Conservation (phyloP, 257 asterid genomes). For the Schizonepeta tenuifolia region DNA sequence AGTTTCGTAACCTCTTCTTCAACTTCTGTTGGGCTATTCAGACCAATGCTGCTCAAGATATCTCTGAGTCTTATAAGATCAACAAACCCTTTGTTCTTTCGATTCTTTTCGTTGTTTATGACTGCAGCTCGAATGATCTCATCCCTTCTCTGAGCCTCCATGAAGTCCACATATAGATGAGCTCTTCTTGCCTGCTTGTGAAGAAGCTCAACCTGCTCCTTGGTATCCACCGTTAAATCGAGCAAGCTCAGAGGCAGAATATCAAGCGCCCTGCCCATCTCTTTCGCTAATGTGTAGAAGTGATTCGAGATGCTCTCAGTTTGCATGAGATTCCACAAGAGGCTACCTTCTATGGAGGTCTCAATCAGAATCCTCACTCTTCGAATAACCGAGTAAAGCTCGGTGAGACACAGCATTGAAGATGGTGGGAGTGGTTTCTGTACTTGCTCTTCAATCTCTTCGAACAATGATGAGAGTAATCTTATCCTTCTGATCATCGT, state of each 20-base stretch:
- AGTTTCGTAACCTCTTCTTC: conserved; percentile 76
- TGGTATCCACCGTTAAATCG: conserved; percentile 59
- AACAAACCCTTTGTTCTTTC: conserved; percentile 45
- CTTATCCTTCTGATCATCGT: conserved; percentile 61
- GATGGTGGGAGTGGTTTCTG: conserved; percentile 69
- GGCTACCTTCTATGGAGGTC: conserved; percentile 60
- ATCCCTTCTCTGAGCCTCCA: conserved; percentile 56
- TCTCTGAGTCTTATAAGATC: conserved; percentile 47
- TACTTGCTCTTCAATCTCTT: conserved; percentile 69
- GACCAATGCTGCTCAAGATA: conserved; percentile 54
- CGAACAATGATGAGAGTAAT: conserved; percentile 68
- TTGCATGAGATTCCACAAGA: conserved; percentile 76
- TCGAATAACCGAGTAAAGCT: conserved; percentile 58
- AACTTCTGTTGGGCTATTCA: conserved; percentile 45
- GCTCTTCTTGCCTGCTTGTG: conserved; percentile 74
- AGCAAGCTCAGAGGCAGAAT: conserved; percentile 81
- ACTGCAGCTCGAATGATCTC: conserved; percentile 58
- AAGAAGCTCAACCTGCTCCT: conserved; percentile 82
- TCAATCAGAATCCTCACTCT: conserved; percentile 55
- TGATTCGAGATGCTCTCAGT: conserved; percentile 63
- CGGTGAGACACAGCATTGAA: conserved; percentile 69
- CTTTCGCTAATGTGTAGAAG: conserved; percentile 51
- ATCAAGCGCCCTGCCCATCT: conserved; percentile 78
- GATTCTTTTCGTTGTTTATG: conserved; percentile 37
- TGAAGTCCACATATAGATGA: conserved; percentile 47